Percentiles rank a stretch among this genome's conserved stretches.
Conservation (phyloP, 352 stramenopile species). For the Paralagenidium karlingii region DNA sequence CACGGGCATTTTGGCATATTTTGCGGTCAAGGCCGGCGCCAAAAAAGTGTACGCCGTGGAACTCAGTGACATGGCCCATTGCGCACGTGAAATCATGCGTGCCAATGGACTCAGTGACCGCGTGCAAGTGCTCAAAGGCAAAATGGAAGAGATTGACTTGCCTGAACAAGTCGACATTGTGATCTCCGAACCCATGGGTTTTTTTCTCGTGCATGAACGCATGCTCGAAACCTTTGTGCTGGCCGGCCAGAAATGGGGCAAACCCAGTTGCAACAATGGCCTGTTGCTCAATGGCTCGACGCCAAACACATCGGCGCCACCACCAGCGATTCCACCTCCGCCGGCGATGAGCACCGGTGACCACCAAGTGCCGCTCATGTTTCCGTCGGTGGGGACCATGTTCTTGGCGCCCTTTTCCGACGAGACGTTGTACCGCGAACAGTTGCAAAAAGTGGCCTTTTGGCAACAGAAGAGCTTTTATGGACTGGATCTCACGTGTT, state of each 20-base stretch:
- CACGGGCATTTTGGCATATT: slow-evolving; percentile 98
- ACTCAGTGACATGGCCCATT: slow-evolving; percentile 97
- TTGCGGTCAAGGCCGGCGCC: slow-evolving; percentile 95
- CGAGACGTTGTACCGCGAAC: slow-evolving; percentile 88
- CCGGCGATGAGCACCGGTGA: slow-evolving; percentile 20
- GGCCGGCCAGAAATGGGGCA: slow-evolving; percentile 92
- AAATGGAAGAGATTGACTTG: slow-evolving; percentile 95
- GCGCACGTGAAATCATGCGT: slow-evolving; percentile 88
- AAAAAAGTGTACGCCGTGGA: slow-evolving; percentile 92
- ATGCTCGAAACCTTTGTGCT: slow-evolving; percentile 98
- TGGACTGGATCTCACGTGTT: slow-evolving; percentile 89
- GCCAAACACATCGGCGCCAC: too few relatives aligned
- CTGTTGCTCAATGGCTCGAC: too few relatives aligned
- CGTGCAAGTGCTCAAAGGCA: slow-evolving; percentile 95
- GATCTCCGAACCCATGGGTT: slow-evolving; percentile 99
- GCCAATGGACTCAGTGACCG: slow-evolving; percentile 92
- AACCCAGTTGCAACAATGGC: slow-evolving; percentile 31
- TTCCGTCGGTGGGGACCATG: slow-evolving; percentile 96
- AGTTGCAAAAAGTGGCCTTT: slow-evolving; percentile 88
- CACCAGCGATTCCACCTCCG: too few relatives aligned
- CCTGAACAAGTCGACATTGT: slow-evolving; percentile 97
- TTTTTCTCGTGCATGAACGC: slow-evolving; percentile 98
- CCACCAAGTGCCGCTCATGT: too few relatives aligned
- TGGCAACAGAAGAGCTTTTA: slow-evolving; percentile 96
- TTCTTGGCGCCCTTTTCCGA: slow-evolving; percentile 93